These are phyloP conservation scores for Licmophora abbreviata DNA, from an alignment of 108 stramenopile genomes.

Conservation along the genomic window DNA sequence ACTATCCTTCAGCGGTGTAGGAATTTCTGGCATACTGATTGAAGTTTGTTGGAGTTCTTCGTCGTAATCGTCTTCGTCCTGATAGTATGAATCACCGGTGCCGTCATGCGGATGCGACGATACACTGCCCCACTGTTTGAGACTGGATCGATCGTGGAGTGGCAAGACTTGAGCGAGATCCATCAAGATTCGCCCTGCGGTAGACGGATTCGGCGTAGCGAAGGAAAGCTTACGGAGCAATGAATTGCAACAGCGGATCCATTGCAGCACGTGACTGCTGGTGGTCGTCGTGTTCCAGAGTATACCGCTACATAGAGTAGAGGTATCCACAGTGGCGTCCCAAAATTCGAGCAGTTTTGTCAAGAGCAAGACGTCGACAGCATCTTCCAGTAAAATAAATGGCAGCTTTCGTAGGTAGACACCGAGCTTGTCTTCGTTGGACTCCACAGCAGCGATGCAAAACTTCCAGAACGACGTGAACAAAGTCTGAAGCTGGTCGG, in stretches of 20 bases:
- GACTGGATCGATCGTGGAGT: constrained; percentile 60
- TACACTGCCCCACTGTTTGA: constrained; percentile 67
- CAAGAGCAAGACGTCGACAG: constrained; percentile 36
- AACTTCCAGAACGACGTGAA: too few species aligned
- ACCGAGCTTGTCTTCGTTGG: too few species aligned
- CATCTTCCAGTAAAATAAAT: constrained; percentile 54
- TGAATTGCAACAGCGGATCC: constrained; percentile 53
- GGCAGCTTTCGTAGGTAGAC: constrained; percentile 50
- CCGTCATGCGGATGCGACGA: constrained; percentile 18
- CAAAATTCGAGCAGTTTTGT: constrained; percentile 31
- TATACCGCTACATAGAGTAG: constrained; percentile 21
- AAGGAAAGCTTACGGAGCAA: constrained; percentile 27
- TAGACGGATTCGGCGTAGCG: constrained; percentile 45
- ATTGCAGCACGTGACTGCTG: constrained; percentile 22
- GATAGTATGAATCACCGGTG: constrained; percentile 14
- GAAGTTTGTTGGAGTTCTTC: neutral
- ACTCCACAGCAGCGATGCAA: too few species aligned
- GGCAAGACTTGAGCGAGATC: constrained; percentile 49
- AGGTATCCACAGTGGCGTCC: constrained; percentile 22
- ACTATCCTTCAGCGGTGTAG: constrained; percentile 1
- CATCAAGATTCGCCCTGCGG: constrained; percentile 56
- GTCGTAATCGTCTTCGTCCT: constrained; percentile 10
- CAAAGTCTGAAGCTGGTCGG: too few species aligned
- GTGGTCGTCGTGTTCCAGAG: constrained; percentile 26
- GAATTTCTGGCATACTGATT: neutral